Evolutionary conservation across 1,139 yeast genomes (phyloP), one percentile per base, ranked within the genome.

Genomic region (Wickerhamomyces sp.): DNA sequence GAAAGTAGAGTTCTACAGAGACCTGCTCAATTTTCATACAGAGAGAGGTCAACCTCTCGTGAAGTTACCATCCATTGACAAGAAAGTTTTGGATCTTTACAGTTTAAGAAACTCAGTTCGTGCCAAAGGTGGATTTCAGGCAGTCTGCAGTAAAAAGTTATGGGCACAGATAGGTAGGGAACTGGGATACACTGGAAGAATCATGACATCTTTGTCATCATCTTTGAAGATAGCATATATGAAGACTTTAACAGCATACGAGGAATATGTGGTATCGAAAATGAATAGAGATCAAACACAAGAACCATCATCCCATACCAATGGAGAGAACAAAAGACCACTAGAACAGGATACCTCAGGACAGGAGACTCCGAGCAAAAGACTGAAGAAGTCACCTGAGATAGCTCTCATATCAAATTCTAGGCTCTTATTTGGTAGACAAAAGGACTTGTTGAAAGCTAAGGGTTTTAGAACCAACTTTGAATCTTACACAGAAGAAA

Each of bases 81-180:
- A 77, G 50, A 64, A 82, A 45, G 72, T 77, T 1, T 60, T 81
- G 34, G 86, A 81, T 60, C 62, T 81, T 27, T 80, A 71, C 56
- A 68, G 75, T 43, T 63, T 81, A 33, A 70, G 75, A 51, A 64
- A 71, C 35, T 71, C 76, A 13, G 87, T 81, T 3, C 61, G 69
- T 15, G 56, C 73, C n/a, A 65, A 79, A 53, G 87, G 87, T 23
- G 87, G 87, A 0, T 80, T 70, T 60, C 66, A 70, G 26, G 67
- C 65, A 29, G 85, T 81, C n/a, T 73, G 80, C 41, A 64, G 69
- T 42, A 73, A 72, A 46, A 78, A 79, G 50, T 61, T 76, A 37
- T 81, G 88, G 86, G 81, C 82, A 0, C 80, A 75, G 56, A 73
- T 82, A 23, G 93, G 93, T 13, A 69, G 90, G 44, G 95, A 85